Evolutionary conservation across 2,329 filamentous ascomycete genomes (phyloP).

Genomic region (Botrytis cinerea): DNA sequence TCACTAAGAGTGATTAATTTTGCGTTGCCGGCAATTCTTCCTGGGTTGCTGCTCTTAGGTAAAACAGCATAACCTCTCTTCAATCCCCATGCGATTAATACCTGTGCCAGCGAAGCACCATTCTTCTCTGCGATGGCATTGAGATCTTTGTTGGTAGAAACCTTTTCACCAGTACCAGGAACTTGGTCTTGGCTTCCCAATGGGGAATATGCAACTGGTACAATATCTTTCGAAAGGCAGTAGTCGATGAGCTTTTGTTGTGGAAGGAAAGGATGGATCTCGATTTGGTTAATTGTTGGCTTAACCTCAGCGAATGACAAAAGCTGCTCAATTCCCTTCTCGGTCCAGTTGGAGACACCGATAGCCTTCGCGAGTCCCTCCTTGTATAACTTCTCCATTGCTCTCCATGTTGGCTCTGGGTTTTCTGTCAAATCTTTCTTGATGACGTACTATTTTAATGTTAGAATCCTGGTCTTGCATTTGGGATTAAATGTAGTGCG

Average conservation of each 20-base stretch:
- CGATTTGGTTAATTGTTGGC: slow-evolving; percentile 57
- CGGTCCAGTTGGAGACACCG: slow-evolving; percentile 61
- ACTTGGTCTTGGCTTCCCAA: slow-evolving; percentile 65
- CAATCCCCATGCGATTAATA: slow-evolving; percentile 73
- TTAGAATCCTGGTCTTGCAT: slow-evolving; percentile 22
- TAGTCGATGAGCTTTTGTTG: slow-evolving; percentile 72
- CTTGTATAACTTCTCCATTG: slow-evolving; percentile 66
- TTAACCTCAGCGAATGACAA: slow-evolving; percentile 50
- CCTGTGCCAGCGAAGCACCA: slow-evolving; percentile 58
- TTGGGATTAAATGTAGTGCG: background rate
- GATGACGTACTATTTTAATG: slow-evolving; percentile 54
- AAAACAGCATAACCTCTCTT: slow-evolving; percentile 69
- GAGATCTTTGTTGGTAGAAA: slow-evolving; percentile 61
- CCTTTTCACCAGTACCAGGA: slow-evolving; percentile 66
- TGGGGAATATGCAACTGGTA: slow-evolving; percentile 72
- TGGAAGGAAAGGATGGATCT: slow-evolving; percentile 72
- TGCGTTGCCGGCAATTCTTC: slow-evolving; percentile 69
- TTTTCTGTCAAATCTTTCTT: slow-evolving; percentile 67
- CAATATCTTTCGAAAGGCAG: slow-evolving; percentile 67
- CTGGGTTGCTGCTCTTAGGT: slow-evolving; percentile 70
- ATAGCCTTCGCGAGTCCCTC: slow-evolving; percentile 61
- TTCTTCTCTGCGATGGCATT: slow-evolving; percentile 67
- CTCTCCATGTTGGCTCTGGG: slow-evolving; percentile 69
- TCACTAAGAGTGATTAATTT: slow-evolving; percentile 64
- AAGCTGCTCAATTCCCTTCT: slow-evolving; percentile 55